Percentiles rank a stretch among this genome's conserved stretches.
These are phyloP conservation scores for Ailanthus altissimus DNA, from an alignment of 345 rosid genomes.

Conservation along the genomic window DNA sequence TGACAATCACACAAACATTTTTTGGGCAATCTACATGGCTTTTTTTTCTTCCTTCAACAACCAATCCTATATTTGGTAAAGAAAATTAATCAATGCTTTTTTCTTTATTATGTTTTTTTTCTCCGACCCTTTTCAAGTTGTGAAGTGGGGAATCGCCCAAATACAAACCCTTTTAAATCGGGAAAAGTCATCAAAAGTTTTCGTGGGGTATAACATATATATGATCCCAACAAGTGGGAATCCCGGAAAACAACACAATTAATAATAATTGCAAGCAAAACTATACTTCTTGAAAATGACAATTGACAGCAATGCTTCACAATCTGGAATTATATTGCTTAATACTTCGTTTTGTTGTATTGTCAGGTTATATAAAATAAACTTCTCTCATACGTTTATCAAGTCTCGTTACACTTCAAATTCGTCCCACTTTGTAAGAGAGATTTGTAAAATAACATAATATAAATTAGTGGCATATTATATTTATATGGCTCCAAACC, in stretches of 20 bases:
- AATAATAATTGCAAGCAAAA: not conserved
- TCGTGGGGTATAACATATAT: not conserved
- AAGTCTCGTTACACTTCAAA: too few relatives aligned
- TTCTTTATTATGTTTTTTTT: not conserved
- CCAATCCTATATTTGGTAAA: not conserved
- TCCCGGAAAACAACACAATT: constrained; percentile 17
- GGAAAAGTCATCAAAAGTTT: constrained; percentile 13
- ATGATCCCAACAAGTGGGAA: constrained; percentile 14
- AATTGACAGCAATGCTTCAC: not conserved
- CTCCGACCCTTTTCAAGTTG: not conserved
- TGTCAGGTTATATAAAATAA: too few relatives aligned
- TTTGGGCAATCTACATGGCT: too few relatives aligned
- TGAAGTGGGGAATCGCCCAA: constrained; percentile 13
- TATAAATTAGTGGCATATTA: too few relatives aligned
- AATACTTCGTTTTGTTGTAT: too few relatives aligned
- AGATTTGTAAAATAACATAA: too few relatives aligned
- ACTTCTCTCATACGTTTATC: too few relatives aligned
- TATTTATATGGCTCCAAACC: too few relatives aligned
- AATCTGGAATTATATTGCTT: too few relatives aligned
- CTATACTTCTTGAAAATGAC: constrained; percentile 11
- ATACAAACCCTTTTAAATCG: not conserved
- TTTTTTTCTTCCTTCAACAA: not conserved
- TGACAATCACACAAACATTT: too few relatives aligned
- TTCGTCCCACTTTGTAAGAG: too few relatives aligned
- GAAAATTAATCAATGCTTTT: not conserved